phyloP scores from a whole-genome alignment of 108 stramenopile species.

The Schizochytrium sp. region DNA sequence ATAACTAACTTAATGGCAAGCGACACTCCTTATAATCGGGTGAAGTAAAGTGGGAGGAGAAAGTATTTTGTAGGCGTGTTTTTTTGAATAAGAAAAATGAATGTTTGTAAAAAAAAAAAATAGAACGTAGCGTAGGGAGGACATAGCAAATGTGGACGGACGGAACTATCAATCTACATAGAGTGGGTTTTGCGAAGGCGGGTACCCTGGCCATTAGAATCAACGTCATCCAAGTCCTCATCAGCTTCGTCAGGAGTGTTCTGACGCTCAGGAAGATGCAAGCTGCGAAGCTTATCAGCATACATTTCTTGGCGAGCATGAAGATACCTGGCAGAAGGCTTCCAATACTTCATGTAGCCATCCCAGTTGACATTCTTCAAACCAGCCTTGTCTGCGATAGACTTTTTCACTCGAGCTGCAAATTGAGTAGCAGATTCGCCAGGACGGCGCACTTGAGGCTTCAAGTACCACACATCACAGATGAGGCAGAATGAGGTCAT shows the following conservation, averaged over 20 bases:
- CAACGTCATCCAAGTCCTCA: background rate
- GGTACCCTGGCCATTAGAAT: background rate
- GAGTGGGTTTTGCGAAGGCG: background rate
- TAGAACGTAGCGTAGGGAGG: background rate
- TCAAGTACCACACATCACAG: constrained; percentile 62
- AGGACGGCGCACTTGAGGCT: constrained; percentile 8
- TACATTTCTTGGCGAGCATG: background rate
- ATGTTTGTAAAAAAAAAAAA: background rate
- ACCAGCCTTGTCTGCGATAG: constrained; percentile 56
- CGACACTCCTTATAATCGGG: too few relatives aligned
- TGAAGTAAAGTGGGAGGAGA: too few relatives aligned
- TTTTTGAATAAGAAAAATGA: too few relatives aligned
- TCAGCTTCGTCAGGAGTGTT: background rate
- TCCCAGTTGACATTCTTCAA: constrained; percentile 65
- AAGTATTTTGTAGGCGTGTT: too few relatives aligned
- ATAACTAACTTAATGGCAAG: too few relatives aligned
- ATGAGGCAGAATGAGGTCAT: constrained; percentile 66
- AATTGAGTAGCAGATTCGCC: constrained; percentile 47
- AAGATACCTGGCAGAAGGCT: constrained; percentile 58
- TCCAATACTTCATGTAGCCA: constrained; percentile 68
- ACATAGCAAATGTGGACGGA: background rate
- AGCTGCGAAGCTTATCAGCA: background rate
- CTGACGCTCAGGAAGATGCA: background rate
- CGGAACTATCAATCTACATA: background rate
- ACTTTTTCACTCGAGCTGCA: constrained; percentile 58